These are phyloP conservation scores for Camelina neglecta DNA, from an alignment of 345 rosid genomes.

Conservation along the genomic window DNA sequence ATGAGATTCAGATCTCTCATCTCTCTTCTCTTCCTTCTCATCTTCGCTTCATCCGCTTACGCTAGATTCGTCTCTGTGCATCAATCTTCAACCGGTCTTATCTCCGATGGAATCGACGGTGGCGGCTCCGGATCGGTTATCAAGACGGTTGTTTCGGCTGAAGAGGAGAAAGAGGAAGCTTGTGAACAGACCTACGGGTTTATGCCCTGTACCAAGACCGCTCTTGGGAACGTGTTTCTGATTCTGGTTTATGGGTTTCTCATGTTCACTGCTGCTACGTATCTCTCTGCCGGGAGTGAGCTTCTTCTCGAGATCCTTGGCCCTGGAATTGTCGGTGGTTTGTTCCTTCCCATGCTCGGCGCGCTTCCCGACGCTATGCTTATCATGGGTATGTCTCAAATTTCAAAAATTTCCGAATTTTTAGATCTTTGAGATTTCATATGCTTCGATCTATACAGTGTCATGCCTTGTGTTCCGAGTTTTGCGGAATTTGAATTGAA, in stretches of 20 bases:
- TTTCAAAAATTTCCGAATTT: background rate
- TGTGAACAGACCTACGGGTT: conserved; percentile 95
- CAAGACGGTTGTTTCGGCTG: conserved; percentile 34
- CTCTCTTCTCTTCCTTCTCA: conserved; percentile 38
- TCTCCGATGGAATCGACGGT: conserved; percentile 65
- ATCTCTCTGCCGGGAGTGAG: conserved; percentile 86
- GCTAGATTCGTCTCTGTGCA: conserved; percentile 46
- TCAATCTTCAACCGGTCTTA: conserved; percentile 42
- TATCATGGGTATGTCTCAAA: conserved; percentile 65
- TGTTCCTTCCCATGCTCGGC: conserved; percentile 90
- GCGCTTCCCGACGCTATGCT: conserved; percentile 99
- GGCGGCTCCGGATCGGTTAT: conserved; percentile 23
- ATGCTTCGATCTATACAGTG: conserved; percentile 5
- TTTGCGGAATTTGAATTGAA: too few species aligned
- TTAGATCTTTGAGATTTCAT: background rate
- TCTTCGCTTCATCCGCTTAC: conserved; percentile 45
- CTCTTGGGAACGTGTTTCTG: conserved; percentile 72
- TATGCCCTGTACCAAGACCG: conserved; percentile 88
- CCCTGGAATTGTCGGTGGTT: conserved; percentile 92
- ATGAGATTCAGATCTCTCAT: conserved; percentile 41
- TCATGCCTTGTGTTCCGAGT: background rate
- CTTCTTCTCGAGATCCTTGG: conserved; percentile 89
- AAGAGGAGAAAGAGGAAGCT: conserved; percentile 42
- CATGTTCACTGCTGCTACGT: conserved; percentile 84
- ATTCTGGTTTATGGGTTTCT: conserved; percentile 78